A percentile compares a stretch with the other conserved stretches of the same genome.
Conservation (phyloP, 176 grass and related monocot genomes). For the Eragrostis nindensis region DNA sequence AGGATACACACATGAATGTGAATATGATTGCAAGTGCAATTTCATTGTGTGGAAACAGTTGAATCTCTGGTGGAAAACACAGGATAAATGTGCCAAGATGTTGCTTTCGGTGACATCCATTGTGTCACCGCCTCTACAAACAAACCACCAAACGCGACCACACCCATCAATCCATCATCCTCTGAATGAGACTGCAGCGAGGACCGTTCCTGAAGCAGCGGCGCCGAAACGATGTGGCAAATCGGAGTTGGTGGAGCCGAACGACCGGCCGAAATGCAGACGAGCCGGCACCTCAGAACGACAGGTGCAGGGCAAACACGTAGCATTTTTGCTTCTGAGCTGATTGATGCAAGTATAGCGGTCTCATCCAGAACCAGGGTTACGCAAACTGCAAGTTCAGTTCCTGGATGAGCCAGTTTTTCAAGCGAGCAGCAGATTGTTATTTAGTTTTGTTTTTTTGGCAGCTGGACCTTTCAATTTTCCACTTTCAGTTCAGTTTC, state of each 20-base stretch:
- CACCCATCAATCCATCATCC: too few relatives aligned
- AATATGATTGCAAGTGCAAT: neutral
- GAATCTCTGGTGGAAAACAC: neutral
- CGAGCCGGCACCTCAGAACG: neutral
- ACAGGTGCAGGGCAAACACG: neutral
- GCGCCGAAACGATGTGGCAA: neutral
- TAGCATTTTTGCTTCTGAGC: neutral
- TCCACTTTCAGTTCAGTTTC: neutral
- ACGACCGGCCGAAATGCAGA: neutral
- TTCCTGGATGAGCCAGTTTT: neutral
- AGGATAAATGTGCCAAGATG: neutral
- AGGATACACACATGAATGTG: neutral
- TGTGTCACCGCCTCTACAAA: neutral
- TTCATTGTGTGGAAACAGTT: neutral
- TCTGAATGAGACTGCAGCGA: neutral
- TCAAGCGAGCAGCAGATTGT: neutral
- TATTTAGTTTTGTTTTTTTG: neutral
- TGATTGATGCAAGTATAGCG: neutral
- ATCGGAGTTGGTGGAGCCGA: slow-evolving; percentile 1
- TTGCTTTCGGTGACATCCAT: neutral
- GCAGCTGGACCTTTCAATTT: neutral
- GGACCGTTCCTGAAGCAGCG: neutral
- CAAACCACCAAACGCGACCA: neutral
- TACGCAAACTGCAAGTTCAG: too few relatives aligned
- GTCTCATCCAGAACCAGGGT: neutral